A percentile compares a stretch with the other conserved stretches of the same genome.
Evolutionary conservation across 1,284 basidiomycete genomes (phyloP).

Genomic region (Earliella scabrosa): DNA sequence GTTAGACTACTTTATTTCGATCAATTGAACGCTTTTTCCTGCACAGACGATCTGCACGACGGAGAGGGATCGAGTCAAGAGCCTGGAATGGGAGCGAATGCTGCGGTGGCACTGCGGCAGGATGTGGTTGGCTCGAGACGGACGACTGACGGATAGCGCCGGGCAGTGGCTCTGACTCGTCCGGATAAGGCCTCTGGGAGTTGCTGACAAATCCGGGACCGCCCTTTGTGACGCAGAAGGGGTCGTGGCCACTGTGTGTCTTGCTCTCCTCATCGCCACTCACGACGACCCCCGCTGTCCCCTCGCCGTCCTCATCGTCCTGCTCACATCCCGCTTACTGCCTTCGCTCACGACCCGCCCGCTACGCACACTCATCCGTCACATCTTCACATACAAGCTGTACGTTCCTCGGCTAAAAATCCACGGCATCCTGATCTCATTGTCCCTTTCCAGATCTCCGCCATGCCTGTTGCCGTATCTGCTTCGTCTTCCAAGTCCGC

Average conservation of each 20-base stretch:
- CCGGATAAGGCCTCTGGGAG: constrained; percentile 14
- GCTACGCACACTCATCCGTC: neutral
- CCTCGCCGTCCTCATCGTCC: constrained; percentile 8
- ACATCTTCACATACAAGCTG: neutral
- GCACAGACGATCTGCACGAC: neutral
- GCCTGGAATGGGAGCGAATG: neutral
- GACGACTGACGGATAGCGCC: no score
- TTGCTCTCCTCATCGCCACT: constrained; percentile 21
- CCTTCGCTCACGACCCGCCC: neutral
- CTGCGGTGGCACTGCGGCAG: constrained; percentile 1
- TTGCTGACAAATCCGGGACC: constrained; percentile 23
- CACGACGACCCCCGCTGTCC: constrained; percentile 14
- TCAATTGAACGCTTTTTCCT: neutral
- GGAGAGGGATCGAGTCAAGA: neutral
- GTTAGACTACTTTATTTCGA: neutral
- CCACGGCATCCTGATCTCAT: constrained; percentile 10
- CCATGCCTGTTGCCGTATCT: constrained; percentile 24
- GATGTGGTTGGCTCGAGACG: neutral
- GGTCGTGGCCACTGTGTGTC: constrained; percentile 19
- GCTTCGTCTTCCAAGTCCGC: constrained; percentile 18
- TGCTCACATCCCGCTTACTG: neutral
- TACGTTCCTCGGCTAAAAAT: constrained; percentile 16
- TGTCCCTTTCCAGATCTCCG: constrained; percentile 11
- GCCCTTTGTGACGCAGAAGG: constrained; percentile 23
- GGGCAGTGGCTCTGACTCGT: constrained; percentile 15